Evolutionary conservation across 140 eudicot genomes (phyloP).

Genomic region (Erigeron philadelphicus): DNA sequence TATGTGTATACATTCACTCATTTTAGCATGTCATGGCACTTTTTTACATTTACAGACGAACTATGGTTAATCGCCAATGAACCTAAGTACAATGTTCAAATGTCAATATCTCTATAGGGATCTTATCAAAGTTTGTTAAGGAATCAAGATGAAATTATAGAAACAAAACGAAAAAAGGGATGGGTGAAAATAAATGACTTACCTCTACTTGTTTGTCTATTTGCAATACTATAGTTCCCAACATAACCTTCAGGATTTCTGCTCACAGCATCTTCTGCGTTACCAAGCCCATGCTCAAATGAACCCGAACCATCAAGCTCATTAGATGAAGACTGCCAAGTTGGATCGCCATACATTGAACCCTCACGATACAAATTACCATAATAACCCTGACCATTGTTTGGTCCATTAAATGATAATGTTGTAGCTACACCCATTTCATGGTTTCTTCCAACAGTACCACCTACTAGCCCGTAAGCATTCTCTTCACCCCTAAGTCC

Average conservation of each 20-base stretch:
- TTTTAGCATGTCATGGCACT: slow-evolving; percentile 5
- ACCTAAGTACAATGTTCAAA: slow-evolving; percentile 9
- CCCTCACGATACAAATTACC: slow-evolving; percentile 52
- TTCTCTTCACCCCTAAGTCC: slow-evolving; percentile 47
- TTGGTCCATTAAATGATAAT: slow-evolving; percentile 37
- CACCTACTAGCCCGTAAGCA: slow-evolving; percentile 40
- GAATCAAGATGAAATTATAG: slow-evolving; percentile 5
- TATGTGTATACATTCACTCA: slow-evolving; percentile 25
- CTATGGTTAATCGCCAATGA: background rate
- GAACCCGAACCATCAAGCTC: slow-evolving; percentile 57
- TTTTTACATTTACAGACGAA: slow-evolving; percentile 10
- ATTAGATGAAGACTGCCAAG: slow-evolving; percentile 60
- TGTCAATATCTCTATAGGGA: background rate
- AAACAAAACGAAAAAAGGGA: slow-evolving; percentile 9
- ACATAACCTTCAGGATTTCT: slow-evolving; percentile 62
- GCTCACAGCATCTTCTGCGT: slow-evolving; percentile 45
- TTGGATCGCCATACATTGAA: slow-evolving; percentile 55
- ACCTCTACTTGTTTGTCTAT: slow-evolving; percentile 81
- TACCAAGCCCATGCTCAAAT: slow-evolving; percentile 56
- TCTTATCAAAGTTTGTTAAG: background rate
- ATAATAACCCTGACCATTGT: slow-evolving; percentile 43
- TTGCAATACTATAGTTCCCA: slow-evolving; percentile 57
- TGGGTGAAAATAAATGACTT: slow-evolving; percentile 15
- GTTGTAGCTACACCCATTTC: slow-evolving; percentile 30
- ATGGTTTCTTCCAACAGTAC: slow-evolving; percentile 57